Evolutionary conservation across 2,329 filamentous ascomycete genomes (phyloP), one percentile per base, ranked within the genome.

Genomic region (Emmonsiellopsis sp.): DNA sequence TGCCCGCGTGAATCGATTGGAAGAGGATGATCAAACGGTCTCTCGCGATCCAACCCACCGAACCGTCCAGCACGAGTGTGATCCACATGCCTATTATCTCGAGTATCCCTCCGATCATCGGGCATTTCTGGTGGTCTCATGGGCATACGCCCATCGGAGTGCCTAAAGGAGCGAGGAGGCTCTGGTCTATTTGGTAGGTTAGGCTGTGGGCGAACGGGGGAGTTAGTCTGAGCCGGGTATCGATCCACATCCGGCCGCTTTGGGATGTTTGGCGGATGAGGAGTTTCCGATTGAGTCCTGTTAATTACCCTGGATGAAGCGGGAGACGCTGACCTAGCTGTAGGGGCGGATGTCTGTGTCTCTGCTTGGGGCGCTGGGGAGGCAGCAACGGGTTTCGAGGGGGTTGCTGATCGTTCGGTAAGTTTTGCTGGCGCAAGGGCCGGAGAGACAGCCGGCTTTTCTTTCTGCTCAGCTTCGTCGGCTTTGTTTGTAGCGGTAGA

Each of bases 171-270:
- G n/a, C 71, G 68, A 50, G 57, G 56, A 33, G 53, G 55, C 9
- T 68, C 69, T 51, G 63, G 63, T 34, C 60, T 63, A 56, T 55
- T 70, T 14, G 70, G 71, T 32, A 71, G 62, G 56, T 64, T 68
- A 6, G 66, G 60, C 53, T 70, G 65, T 21, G 65, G 61, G 21
- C 68, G 68, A 36, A 60, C 48, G 27, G 63, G 62, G 45, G 62
- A 57, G 42, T 53, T 57, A 33, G 57, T 54, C 5, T 49, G 46
- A 17, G 62, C 54, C 8, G 65, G 54, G 13, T 61, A 56, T 54
- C 68, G 63, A n/a, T 70, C 69, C 11, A 63, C 37, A 32, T 74
- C 73, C 32, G 67, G 65, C 9, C 69, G 69, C 57, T 69, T 70
- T 2, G 71, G 67, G 42, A 69, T 61, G 53, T 65, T 67, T 13